These are phyloP conservation scores for Trichoderma sp. DNA, from an alignment of 2,329 filamentous ascomycete species.

Conservation along the genomic window DNA sequence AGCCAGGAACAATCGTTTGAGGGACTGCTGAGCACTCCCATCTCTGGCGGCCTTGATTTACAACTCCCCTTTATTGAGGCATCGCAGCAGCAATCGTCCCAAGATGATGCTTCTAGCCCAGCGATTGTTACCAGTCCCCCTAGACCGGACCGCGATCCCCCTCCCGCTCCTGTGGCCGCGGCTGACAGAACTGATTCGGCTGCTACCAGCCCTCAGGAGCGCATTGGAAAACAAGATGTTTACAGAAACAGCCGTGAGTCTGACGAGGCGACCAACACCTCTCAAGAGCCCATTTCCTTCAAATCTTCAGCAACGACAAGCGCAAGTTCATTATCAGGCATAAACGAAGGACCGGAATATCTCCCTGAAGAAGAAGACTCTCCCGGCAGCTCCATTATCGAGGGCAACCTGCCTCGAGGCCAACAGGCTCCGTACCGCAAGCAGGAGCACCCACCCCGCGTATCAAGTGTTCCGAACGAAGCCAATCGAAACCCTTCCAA, in stretches of 20 bases:
- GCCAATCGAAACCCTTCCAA: constrained; percentile 51
- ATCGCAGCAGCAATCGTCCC: constrained; percentile 1
- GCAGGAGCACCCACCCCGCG: constrained; percentile 45
- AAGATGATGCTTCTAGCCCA: constrained; percentile 16
- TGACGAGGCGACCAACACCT: constrained; percentile 52
- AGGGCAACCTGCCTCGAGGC: constrained; percentile 45
- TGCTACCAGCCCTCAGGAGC: constrained; percentile 38
- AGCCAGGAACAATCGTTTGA: constrained; percentile 18
- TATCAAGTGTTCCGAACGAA: constrained; percentile 47
- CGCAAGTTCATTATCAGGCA: constrained; percentile 56
- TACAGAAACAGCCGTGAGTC: constrained; percentile 57
- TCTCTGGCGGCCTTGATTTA: constrained; percentile 10
- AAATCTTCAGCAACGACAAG: constrained; percentile 59
- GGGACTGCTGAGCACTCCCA: constrained; percentile 4
- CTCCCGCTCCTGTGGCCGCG: constrained; percentile 26
- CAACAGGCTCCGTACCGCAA: constrained; percentile 64
- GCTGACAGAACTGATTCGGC: constrained; percentile 38
- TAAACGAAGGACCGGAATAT: constrained; percentile 50
- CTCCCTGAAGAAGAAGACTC: constrained; percentile 49
- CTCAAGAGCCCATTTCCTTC: constrained; percentile 50
- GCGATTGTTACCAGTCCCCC: constrained; percentile 27
- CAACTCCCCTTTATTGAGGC: constrained; percentile 13
- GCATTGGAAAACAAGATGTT: constrained; percentile 39
- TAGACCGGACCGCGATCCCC: constrained; percentile 27
- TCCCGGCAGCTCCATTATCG: constrained; percentile 53